Percentiles rank a stretch among this genome's conserved stretches.
Evolutionary conservation across 768 basidiomycete genomes (phyloP).

Genomic region (Dacryopinax primogenitus): DNA sequence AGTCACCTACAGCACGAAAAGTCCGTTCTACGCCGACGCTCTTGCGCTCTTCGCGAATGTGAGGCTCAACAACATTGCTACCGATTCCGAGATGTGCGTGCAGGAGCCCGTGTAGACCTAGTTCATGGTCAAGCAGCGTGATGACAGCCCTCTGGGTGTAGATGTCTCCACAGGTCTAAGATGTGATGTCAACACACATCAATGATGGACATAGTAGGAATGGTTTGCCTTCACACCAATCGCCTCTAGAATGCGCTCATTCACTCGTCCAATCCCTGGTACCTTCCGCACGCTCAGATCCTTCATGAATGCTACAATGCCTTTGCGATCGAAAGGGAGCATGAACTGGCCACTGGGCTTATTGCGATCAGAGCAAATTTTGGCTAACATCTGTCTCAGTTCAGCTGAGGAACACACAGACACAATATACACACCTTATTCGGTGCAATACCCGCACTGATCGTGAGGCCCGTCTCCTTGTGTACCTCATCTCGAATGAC

Average conservation of each 20-base stretch:
- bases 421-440: constrained; percentile 54
- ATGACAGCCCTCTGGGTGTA: constrained; percentile 58
- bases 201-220: not conserved
- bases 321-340: constrained; percentile 49
- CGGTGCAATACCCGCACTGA: constrained; percentile 89
- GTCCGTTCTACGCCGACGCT: constrained; percentile 89
- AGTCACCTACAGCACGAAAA: constrained; percentile 54
- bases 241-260: constrained; percentile 73
- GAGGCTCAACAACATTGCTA: constrained; percentile 66
- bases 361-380: constrained; percentile 94
- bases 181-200: not conserved
- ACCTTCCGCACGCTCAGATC: constrained; percentile 68
- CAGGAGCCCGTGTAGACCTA: constrained; percentile 64
- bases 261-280: constrained; percentile 82
- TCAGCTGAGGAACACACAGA: constrained; percentile 18
- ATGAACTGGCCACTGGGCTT: constrained; percentile 90
- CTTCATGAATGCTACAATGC: constrained; percentile 63
- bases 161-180: constrained; percentile 81
- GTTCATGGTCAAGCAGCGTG: constrained; percentile 75
- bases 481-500: constrained; percentile 64
- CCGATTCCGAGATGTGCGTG: constrained; percentile 75
- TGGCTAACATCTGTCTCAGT: constrained; percentile 65
- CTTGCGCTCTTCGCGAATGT: constrained; percentile 69
- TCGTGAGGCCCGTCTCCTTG: constrained; percentile 71
- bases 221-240: constrained; percentile 64